Base-by-base conservation (phyloP, 2,329 filamentous ascomycete genomes). In the Juglanconis sp. region DNA sequence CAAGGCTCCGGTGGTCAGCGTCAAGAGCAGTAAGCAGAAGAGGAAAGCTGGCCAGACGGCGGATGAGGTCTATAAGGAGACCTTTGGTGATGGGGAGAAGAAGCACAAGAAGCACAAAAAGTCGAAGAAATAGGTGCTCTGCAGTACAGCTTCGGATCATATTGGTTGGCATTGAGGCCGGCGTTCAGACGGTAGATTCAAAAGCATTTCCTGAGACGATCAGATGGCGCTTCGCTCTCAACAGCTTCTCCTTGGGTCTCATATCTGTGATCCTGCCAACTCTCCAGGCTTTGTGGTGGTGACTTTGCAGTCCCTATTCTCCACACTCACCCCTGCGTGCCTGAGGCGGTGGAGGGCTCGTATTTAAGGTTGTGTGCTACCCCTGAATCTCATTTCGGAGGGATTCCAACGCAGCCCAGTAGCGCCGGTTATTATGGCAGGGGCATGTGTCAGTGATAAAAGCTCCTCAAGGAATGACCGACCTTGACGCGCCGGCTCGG, bases 11-110 rank as follows among this genome's bases (percentile, higher is more conserved):
- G 88, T 87, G 0, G 91, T 97, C 34, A 93, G 90, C 71, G 86
- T 98, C 58, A 95, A 93, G 80, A 85, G 87, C n/a, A 79, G 79
- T 60, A 91, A 92, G 75, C 68, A 75, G 64, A 94, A 95, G 81
- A 81, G 91, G 68, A 96, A 96, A 77, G 89, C 85, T 0, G 79
- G 76, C 8, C 73, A 74, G 60, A 50, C 82, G 15, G 86, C 84
- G 4, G 78, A 77, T 30, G 86, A 88, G 68, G 81, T 87, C 15
- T 88, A 87, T 67, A 85, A 87, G 56, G 79, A 87, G 69, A 81
- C 76, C 53, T 77, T 85, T 59, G 85, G 78, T 2, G 79, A 79
- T 31, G 73, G 80, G 38, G 81, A 78, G 32, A 81, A 80, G 69
- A 78, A 75, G 63, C 71, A 76, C 58, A 81, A 84, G 69, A 83